A percentile compares a stretch with the other conserved stretches of the same genome.
Evolutionary conservation across 257 asterid species (phyloP).

Genomic region (Solanum clarkiae): DNA sequence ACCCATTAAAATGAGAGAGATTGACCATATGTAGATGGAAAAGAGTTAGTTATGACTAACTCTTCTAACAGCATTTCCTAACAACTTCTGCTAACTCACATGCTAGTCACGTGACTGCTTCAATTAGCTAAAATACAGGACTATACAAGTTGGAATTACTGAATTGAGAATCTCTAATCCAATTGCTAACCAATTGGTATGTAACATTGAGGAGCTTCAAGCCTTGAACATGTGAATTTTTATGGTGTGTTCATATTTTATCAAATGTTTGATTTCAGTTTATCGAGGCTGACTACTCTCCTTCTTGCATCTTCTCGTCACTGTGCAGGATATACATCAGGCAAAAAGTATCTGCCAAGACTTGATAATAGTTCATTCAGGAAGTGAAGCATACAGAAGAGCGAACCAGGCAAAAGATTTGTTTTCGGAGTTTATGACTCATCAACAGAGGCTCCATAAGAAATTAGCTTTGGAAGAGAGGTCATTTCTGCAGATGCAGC

Average conservation of each 20-base stretch:
- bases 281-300: no score
- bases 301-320: no score
- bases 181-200: no score
- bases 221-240: neutral
- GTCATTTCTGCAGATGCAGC: neutral
- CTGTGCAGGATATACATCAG: neutral
- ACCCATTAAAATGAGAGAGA: no score
- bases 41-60: no score
- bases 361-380: slow-evolving; percentile 6
- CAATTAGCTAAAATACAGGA: no score
- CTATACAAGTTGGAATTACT: no score
- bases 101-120: no score
- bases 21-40: no score
- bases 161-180: no score
- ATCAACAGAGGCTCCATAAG: neutral
- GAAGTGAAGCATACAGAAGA: slow-evolving; percentile 17
- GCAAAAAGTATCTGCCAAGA: neutral
- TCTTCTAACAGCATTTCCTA: no score
- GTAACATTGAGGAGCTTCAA: neutral
- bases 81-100: no score
- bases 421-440: neutral
- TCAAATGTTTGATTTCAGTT: neutral
- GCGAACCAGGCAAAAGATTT: neutral
- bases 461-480: neutral
- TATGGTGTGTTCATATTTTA: neutral